These are phyloP conservation scores for Trichoderma erinaceum DNA, from an alignment of 495 filamentous ascomycete species.

Conservation along the genomic window DNA sequence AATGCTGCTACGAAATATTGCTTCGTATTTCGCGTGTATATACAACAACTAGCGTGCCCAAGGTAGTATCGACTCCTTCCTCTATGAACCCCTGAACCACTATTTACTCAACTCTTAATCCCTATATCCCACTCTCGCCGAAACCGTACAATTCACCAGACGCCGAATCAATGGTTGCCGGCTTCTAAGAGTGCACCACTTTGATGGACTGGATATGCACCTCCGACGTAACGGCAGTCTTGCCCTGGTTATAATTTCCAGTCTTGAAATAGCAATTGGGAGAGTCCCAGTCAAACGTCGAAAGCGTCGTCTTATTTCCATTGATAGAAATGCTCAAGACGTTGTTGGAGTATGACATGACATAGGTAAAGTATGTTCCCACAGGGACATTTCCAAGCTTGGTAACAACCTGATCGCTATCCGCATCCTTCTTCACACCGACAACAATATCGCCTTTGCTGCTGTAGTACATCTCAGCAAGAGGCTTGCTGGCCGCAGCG, in stretches of 20 bases:
- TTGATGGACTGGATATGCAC: conserved; percentile 30
- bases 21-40: not conserved
- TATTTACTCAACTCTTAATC: not conserved
- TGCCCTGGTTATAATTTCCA: conserved; percentile 40
- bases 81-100: not conserved
- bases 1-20: no score
- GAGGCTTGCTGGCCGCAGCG: conserved; percentile 29
- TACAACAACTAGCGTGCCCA: not conserved
- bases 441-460: conserved; percentile 26
- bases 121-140: not conserved
- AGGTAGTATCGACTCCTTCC: not conserved
- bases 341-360: conserved; percentile 28
- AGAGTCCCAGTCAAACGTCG: conserved; percentile 25
- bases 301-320: conserved; percentile 24
- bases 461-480: conserved; percentile 34
- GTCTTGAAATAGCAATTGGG: conserved; percentile 39
- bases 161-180: not conserved
- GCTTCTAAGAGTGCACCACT: conserved; percentile 16
- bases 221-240: conserved; percentile 19
- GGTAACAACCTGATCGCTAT: conserved; percentile 24
- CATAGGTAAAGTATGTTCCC: conserved; percentile 29
- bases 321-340: conserved; percentile 30
- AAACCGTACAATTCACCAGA: not conserved
- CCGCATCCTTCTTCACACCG: conserved; percentile 28
- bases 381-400: conserved; percentile 26